Conservation (phyloP, 1,284 basidiomycete species). For the Cystobasidium pallidum region DNA sequence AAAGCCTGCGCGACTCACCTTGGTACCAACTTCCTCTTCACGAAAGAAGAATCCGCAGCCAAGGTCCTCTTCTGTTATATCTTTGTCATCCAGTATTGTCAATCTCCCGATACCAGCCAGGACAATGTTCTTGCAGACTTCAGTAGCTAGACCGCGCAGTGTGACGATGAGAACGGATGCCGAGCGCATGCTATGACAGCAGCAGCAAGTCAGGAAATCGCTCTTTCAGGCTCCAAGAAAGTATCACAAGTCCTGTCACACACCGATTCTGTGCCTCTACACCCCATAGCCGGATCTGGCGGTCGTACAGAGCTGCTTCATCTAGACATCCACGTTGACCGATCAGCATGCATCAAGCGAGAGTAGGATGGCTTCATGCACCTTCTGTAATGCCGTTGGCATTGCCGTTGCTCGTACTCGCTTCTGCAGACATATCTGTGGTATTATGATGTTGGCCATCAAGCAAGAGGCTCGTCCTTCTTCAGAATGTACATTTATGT, state of each 20-base stretch:
- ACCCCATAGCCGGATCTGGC: constrained; percentile 94
- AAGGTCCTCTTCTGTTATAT: constrained; percentile 70
- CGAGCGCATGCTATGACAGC: constrained; percentile 76
- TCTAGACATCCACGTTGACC: constrained; percentile 58
- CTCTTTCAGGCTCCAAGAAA: constrained; percentile 18
- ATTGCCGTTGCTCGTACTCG: constrained; percentile 26
- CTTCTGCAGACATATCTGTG: constrained; percentile 17
- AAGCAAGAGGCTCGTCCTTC: not conserved
- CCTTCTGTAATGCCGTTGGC: constrained; percentile 32
- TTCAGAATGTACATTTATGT: too few relatives aligned
- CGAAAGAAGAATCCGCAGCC: constrained; percentile 92
- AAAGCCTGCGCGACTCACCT: constrained; percentile 63
- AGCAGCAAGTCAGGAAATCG: constrained; percentile 44
- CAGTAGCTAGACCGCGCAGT: constrained; percentile 85
- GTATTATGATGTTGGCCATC: not conserved
- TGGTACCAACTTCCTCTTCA: constrained; percentile 85
- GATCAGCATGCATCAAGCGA: constrained; percentile 6
- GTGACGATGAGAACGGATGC: constrained; percentile 84
- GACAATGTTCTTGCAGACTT: constrained; percentile 87
- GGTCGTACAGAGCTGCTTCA: constrained; percentile 87
- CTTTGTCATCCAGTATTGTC: constrained; percentile 62
- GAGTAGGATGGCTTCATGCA: not conserved
- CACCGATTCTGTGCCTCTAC: constrained; percentile 94
- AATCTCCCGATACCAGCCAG: constrained; percentile 64
- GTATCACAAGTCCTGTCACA: constrained; percentile 46